These are phyloP conservation scores for Candida golubevii DNA, from an alignment of 805 yeast genomes.

Conservation along the genomic window DNA sequence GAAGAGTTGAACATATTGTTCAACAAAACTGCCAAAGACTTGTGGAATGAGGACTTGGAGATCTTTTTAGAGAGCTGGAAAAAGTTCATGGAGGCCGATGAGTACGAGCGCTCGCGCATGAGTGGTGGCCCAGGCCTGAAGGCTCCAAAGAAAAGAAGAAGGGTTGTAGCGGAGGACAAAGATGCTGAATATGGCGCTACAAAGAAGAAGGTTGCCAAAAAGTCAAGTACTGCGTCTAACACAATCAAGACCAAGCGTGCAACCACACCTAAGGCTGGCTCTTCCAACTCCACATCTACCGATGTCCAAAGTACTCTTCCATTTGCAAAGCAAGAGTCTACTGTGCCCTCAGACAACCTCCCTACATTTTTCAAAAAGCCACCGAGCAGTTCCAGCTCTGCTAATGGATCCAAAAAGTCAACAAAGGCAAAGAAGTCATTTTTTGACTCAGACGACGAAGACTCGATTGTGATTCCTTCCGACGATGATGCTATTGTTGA, in stretches of 20 bases:
- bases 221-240: slow-evolving; percentile 1
- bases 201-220: slow-evolving; percentile 12
- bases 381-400: background rate
- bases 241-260: background rate
- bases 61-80: slow-evolving; percentile 65
- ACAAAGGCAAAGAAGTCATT: slow-evolving; percentile 10
- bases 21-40: slow-evolving; percentile 71
- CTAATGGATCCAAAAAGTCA: background rate
- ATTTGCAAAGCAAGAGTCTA: slow-evolving; percentile 2
- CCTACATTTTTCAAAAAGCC: slow-evolving; percentile 16
- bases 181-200: slow-evolving; percentile 13
- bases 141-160: slow-evolving; percentile 36
- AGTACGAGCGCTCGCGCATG: slow-evolving; percentile 49
- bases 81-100: slow-evolving; percentile 62
- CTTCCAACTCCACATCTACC: background rate
- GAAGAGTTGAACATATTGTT: slow-evolving; percentile 63
- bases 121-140: slow-evolving; percentile 36
- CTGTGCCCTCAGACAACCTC: slow-evolving; percentile 9
- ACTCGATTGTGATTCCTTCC: slow-evolving; percentile 5
- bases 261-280: background rate
- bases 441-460: slow-evolving; percentile 15
- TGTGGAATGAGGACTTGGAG: slow-evolving; percentile 84
- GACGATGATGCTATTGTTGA: slow-evolving; percentile 3
- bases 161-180: slow-evolving; percentile 14
- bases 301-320: slow-evolving; percentile 11